Percentiles rank a stretch among this genome's conserved stretches.
Evolutionary conservation across 805 yeast genomes (phyloP).

Genomic region (Zygosaccharomyces kombuchaensis): DNA sequence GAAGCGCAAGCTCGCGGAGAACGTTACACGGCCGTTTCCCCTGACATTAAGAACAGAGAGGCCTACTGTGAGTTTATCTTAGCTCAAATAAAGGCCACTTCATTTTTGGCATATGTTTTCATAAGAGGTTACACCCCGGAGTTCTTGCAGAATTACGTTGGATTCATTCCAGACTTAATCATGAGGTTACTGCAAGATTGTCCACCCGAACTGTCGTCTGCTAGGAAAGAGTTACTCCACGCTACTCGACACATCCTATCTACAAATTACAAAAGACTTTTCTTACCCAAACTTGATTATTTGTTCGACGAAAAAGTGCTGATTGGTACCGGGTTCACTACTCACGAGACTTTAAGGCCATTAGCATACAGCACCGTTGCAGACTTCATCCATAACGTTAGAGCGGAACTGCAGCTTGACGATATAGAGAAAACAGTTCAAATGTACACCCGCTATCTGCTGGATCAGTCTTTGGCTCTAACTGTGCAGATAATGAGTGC

Average conservation of each 20-base stretch:
- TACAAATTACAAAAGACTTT: conserved; percentile 77
- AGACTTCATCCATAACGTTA: conserved; percentile 88
- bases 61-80: conserved; percentile 84
- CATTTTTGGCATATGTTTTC: conserved; percentile 87
- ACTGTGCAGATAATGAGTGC: conserved; percentile 97
- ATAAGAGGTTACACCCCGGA: conserved; percentile 77
- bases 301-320: conserved; percentile 82
- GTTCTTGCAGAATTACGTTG: conserved; percentile 50
- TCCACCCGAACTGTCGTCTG: conserved; percentile 87
- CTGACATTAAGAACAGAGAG: conserved; percentile 67
- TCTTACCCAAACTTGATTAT: conserved; percentile 79
- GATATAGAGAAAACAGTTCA: conserved; percentile 86
- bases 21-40: conserved; percentile 65
- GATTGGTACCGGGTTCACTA: conserved; percentile 89
- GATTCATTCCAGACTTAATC: conserved; percentile 79
- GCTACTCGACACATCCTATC: conserved; percentile 94
- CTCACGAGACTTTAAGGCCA: conserved; percentile 85
- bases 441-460: conserved; percentile 73
- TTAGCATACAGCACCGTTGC: conserved; percentile 94
- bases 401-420: conserved; percentile 72
- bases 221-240: conserved; percentile 87
- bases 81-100: conserved; percentile 94
- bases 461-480: conserved; percentile 75
- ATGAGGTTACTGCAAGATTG: conserved; percentile 87
- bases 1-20: conserved; percentile 53